Base-by-base conservation (phyloP, 2,329 filamentous ascomycete genomes). In the Talaromyces sp. region DNA sequence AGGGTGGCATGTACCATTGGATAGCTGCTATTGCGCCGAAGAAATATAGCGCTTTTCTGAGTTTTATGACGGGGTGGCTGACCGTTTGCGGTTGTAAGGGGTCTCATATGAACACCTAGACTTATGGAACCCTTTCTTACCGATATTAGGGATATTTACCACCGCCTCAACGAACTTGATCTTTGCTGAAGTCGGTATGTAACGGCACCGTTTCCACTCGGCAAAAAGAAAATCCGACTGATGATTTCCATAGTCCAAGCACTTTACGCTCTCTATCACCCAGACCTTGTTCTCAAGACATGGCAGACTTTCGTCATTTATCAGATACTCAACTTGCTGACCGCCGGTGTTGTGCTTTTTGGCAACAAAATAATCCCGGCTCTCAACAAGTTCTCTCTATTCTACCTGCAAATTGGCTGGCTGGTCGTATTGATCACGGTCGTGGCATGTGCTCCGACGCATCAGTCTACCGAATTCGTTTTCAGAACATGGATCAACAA, bases 401-500 rank as follows among this genome's bases (percentile, higher is more conserved):
- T 66, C 57, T 83, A 84, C 67, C 75, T 83, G 7, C 81, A 82
- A 63, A 71, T 83, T 24, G 78, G 79, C 52, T 83, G 81, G 74
- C 74, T 84, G 45, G 75, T 79, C 7, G 79, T 82, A 11, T 76
- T 84, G 65, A 74, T 85, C 63, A 81, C 80, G 0, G 82, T 85
- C 6, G 78, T 78, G 3, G 80, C 82, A 3, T 78, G 76, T 50
- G 81, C 83, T 0, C 80, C 80, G 0, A 76, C 74, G 1, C 79
- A 84, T 63, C 81, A 81, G 19, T 71, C 75, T 58, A 72, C 76
- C 58, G 74, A 79, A n/a, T 84, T 84, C 63, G 83, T 85, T 22
- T 85, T 85, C 69, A 73, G 71, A 43, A 83, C 80, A 1, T 85
- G 81, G 77, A 79, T 83, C 62, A 84, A 84, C 68, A 81, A 83